Evolutionary conservation across 1,284 basidiomycete genomes (phyloP).

Genomic region (Boletellus deceptivus): DNA sequence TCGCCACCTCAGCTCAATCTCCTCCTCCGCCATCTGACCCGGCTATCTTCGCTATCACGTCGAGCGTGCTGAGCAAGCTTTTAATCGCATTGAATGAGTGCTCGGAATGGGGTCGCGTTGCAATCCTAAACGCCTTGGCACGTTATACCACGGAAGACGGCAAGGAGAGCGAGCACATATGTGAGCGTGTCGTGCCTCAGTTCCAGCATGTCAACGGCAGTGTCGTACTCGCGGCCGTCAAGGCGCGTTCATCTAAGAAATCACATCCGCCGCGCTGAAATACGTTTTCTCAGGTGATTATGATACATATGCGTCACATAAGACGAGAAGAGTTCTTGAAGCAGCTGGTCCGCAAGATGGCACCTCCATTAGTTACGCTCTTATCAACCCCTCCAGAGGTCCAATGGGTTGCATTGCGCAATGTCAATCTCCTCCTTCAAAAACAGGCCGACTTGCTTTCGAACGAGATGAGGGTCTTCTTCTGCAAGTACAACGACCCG

Average conservation of each 20-base stretch:
- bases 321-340: conserved; percentile 84
- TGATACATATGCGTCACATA: conserved; percentile 92
- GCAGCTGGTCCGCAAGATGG: conserved; percentile 94
- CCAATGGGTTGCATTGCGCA: conserved; percentile 96
- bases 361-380: conserved; percentile 86
- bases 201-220: conserved; percentile 97
- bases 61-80: conserved; percentile 82
- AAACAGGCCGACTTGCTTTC: conserved; percentile 86
- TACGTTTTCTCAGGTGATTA: conserved; percentile 68
- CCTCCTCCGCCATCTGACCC: conserved; percentile 57
- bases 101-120: conserved; percentile 98
- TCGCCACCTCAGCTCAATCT: conserved; percentile 51
- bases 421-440: conserved; percentile 95
- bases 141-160: conserved; percentile 84
- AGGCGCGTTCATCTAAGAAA: conserved; percentile 49
- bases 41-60: conserved; percentile 81
- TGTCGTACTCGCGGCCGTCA: conserved; percentile 93
- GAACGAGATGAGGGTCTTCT: conserved; percentile 98
- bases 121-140: conserved; percentile 84
- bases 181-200: conserved; percentile 96
- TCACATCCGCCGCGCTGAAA: not conserved
- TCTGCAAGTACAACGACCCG: conserved; percentile 99
- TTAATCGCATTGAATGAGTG: conserved; percentile 97
- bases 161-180: conserved; percentile 97
- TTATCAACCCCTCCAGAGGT: conserved; percentile 80